These are phyloP conservation scores for Blastocystis sp. DNA, from an alignment of 352 stramenopile genomes.

Conservation along the genomic window DNA sequence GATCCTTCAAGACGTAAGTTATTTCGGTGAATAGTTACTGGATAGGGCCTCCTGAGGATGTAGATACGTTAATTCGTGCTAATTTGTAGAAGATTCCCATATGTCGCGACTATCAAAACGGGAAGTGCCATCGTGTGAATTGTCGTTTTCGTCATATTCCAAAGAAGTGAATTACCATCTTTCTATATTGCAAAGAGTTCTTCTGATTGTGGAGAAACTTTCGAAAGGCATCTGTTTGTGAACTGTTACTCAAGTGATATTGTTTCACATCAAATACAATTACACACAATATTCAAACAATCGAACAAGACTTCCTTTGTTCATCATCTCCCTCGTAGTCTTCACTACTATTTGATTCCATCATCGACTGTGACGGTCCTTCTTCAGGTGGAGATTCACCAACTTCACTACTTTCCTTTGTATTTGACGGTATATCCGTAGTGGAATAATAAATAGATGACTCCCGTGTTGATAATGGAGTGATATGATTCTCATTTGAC, in stretches of 20 bases:
- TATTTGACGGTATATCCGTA: too few relatives aligned
- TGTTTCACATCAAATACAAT: not conserved
- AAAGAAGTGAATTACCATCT: not conserved
- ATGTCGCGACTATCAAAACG: not conserved
- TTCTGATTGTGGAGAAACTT: too few relatives aligned
- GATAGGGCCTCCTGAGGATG: not conserved
- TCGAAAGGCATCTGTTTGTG: too few relatives aligned
- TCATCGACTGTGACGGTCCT: too few relatives aligned
- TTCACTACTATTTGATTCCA: not conserved
- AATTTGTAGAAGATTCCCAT: not conserved
- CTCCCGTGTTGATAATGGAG: too few relatives aligned
- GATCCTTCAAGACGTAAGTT: not conserved
- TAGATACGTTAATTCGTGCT: not conserved
- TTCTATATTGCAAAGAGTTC: too few relatives aligned
- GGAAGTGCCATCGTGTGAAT: not conserved
- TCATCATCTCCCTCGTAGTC: not conserved
- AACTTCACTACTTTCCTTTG: too few relatives aligned
- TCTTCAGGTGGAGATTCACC: too few relatives aligned
- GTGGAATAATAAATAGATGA: too few relatives aligned
- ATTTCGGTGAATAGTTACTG: too few relatives aligned
- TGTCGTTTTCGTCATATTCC: not conserved
- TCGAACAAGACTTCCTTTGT: not conserved
- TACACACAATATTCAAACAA: not conserved
- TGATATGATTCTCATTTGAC: too few relatives aligned
- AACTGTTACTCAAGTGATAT: not conserved